phyloP scores from a whole-genome alignment of 345 rosid species.

The Eutrema yunnanense region DNA sequence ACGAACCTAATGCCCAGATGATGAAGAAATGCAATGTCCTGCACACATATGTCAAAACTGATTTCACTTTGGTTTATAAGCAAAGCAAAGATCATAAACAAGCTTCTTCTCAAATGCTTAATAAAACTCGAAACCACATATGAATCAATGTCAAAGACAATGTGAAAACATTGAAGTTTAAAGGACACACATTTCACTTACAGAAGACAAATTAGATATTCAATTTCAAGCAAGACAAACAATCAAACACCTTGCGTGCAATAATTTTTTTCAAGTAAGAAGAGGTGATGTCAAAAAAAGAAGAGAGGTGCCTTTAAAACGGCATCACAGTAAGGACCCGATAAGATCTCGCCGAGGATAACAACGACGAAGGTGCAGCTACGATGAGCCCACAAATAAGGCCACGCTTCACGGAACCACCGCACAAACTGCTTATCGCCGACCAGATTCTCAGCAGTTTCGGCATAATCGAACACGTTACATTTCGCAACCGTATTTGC shows the following conservation, averaged over 20 bases:
- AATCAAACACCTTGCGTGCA: slow-evolving; percentile 13
- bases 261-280: neutral
- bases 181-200: neutral
- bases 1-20: slow-evolving; percentile 79
- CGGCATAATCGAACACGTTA: slow-evolving; percentile 30
- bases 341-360: slow-evolving; percentile 61
- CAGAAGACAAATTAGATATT: neutral
- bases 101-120: neutral
- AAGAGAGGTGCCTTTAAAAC: slow-evolving; percentile 56
- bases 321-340: slow-evolving; percentile 50
- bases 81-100: neutral
- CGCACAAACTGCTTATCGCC: slow-evolving; percentile 68
- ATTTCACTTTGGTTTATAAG: neutral
- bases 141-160: too few relatives aligned
- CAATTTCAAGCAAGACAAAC: neutral
- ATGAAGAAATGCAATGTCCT: slow-evolving; percentile 95
- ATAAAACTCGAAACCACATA: too few relatives aligned
- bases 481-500: slow-evolving; percentile 5
- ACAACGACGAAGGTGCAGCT: slow-evolving; percentile 70
- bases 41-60: slow-evolving; percentile 9
- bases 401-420: slow-evolving; percentile 98
- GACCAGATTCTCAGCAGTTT: slow-evolving; percentile 26
- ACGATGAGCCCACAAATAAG: slow-evolving; percentile 78
- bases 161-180: too few relatives aligned
- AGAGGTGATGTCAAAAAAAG: too few relatives aligned